Conservation (phyloP, 179 eudicot species). For the Gypsophila paniculata region DNA sequence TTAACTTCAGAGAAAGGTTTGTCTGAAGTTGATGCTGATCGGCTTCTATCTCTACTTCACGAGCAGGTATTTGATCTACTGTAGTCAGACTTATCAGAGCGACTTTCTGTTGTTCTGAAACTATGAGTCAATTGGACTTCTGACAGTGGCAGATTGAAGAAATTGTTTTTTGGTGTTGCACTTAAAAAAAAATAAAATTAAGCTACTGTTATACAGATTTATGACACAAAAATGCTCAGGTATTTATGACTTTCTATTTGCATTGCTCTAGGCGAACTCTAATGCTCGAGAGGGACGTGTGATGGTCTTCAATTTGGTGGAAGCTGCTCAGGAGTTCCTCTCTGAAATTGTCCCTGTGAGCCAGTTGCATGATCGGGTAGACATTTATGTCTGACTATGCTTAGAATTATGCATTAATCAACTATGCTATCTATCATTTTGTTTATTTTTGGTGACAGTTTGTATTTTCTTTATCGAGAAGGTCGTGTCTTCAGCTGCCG, state of each 20-base stretch:
- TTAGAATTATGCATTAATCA: conserved; percentile 3
- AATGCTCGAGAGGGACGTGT: conserved; percentile 99
- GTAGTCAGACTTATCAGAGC: not conserved
- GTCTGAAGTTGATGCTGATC: conserved; percentile 67
- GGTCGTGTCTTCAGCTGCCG: conserved; percentile 33
- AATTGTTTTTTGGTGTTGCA: too few species aligned
- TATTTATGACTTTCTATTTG: conserved; percentile 10
- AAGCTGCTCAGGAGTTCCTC: conserved; percentile 99
- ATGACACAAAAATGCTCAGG: not conserved
- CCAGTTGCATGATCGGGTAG: conserved; percentile 44
- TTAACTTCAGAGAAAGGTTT: conserved; percentile 70
- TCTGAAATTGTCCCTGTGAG: conserved; percentile 73
- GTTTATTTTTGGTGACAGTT: conserved; percentile 12
- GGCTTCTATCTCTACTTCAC: conserved; percentile 66
- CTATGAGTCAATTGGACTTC: not conserved
- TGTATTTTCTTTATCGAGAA: conserved; percentile 32
- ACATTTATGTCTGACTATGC: not conserved
- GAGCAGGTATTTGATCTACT: conserved; percentile 58
- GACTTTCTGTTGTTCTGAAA: not conserved
- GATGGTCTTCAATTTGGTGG: conserved; percentile 97
- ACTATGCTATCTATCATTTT: conserved; percentile 13
- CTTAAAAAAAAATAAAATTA: too few species aligned
- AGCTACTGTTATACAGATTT: too few species aligned
- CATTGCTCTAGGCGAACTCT: conserved; percentile 64
- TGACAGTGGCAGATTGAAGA: not conserved